Conservation (phyloP, 495 filamentous ascomycete species). For the Aspergillus egyptiacus region DNA sequence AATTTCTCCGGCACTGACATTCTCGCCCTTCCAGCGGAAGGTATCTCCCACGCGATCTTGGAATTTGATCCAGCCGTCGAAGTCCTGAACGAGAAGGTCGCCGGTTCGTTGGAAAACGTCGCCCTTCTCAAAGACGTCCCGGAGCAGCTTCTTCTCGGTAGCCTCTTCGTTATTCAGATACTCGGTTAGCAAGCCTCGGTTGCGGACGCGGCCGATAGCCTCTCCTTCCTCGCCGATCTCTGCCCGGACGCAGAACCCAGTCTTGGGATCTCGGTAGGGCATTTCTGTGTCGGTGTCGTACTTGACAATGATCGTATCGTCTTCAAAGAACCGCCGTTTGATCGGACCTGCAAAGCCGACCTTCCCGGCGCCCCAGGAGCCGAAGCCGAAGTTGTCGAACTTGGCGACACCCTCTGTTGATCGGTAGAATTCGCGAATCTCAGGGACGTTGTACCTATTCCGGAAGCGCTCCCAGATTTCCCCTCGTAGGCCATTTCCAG, state of each 20-base stretch:
- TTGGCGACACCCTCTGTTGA: conserved; percentile 74
- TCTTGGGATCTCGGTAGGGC: conserved; percentile 62
- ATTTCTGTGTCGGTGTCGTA: conserved; percentile 67
- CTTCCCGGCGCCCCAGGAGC: conserved; percentile 69
- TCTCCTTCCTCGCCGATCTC: conserved; percentile 67
- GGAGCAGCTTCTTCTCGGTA: conserved; percentile 70
- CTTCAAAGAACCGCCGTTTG: conserved; percentile 50
- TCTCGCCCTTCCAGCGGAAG: conserved; percentile 93
- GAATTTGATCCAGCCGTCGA: conserved; percentile 70
- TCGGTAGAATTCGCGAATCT: conserved; percentile 84
- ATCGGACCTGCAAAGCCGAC: conserved; percentile 72
- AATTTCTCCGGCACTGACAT: conserved; percentile 74
- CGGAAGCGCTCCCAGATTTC: conserved; percentile 90
- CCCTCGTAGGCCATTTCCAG: conserved; percentile 83
- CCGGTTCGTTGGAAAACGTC: conserved; percentile 84
- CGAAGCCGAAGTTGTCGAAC: conserved; percentile 68
- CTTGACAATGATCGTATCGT: conserved; percentile 52
- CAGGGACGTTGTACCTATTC: conserved; percentile 71
- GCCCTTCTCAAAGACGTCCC: conserved; percentile 70
- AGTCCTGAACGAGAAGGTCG: conserved; percentile 68
- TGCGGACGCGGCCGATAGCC: conserved; percentile 64
- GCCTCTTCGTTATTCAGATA: conserved; percentile 74
- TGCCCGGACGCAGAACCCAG: conserved; percentile 62
- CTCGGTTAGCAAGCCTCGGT: conserved; percentile 61
- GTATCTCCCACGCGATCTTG: conserved; percentile 90